Evolutionary conservation across 257 asterid genomes (phyloP).

Genomic region (Solanum appendiculatum): DNA sequence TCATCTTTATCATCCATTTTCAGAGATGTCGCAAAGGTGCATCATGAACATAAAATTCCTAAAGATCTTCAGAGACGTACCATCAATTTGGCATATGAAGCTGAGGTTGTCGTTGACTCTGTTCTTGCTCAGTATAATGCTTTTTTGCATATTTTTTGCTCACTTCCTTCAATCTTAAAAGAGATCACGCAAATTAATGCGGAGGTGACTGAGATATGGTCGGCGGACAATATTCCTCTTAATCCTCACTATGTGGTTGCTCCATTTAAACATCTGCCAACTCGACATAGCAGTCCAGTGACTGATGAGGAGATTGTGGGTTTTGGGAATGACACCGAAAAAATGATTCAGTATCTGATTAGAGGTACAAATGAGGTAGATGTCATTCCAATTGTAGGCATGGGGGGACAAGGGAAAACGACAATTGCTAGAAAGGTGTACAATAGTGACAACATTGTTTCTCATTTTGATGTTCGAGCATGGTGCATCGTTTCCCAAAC

Average conservation of each 20-base stretch:
- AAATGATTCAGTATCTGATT: not conserved
- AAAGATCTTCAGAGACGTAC: not conserved
- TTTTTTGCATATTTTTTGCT: not conserved
- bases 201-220: not conserved
- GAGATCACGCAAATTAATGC: not conserved
- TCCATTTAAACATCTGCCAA: not conserved
- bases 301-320: not conserved
- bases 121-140: not conserved
- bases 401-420: slow-evolving; percentile 1
- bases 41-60: not conserved
- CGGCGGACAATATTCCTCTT: not conserved
- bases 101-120: not conserved
- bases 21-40: not conserved
- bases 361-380: not conserved
- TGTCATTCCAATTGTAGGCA: not conserved
- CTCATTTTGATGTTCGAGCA: not conserved
- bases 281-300: not conserved
- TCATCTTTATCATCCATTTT: not conserved
- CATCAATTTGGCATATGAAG: not conserved
- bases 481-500: not conserved
- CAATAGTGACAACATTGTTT: not conserved
- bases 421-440: not conserved
- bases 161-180: not conserved
- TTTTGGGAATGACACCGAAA: not conserved
- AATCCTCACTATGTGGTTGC: not conserved